A percentile compares a stretch with the other conserved stretches of the same genome.
phyloP scores from a whole-genome alignment of 2,329 filamentous ascomycete genomes.

The Fusarium begoniae region DNA sequence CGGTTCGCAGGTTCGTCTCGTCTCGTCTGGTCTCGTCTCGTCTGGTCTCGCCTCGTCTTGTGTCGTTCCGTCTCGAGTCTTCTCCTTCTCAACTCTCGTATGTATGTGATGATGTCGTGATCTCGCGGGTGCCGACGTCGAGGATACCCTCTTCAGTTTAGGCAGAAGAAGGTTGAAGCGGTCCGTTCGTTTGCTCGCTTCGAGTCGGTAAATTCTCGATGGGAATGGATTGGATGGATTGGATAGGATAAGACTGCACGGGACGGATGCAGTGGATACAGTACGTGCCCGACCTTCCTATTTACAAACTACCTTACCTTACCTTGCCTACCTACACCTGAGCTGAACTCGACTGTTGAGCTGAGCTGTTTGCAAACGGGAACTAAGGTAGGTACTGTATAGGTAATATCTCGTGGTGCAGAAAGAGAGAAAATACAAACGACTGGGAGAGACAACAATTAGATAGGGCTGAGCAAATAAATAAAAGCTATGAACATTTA shows the following conservation, averaged over 20 bases:
- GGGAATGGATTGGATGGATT: conserved; percentile 29
- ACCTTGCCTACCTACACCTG: not conserved
- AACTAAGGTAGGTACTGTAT: not conserved
- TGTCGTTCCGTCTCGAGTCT: conserved; percentile 1
- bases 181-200: conserved; percentile 34
- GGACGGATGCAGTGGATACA: conserved; percentile 37
- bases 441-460: not conserved
- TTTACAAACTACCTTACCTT: conserved; percentile 18
- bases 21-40: conserved; percentile 18
- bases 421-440: not conserved
- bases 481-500: not conserved
- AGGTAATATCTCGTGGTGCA: not conserved
- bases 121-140: conserved; percentile 33
- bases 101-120: conserved; percentile 23
- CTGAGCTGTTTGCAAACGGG: conserved; percentile 19
- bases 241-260: conserved; percentile 33
- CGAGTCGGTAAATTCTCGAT: conserved; percentile 39
- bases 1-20: conserved; percentile 9
- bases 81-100: conserved; percentile 8
- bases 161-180: conserved; percentile 39
- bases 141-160: conserved; percentile 27
- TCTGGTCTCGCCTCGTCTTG: not conserved
- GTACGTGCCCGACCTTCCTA: conserved; percentile 33
- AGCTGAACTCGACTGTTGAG: conserved; percentile 13
- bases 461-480: not conserved